These are phyloP conservation scores for Capsella bursapastoris DNA, from an alignment of 345 rosid species.

Conservation along the genomic window DNA sequence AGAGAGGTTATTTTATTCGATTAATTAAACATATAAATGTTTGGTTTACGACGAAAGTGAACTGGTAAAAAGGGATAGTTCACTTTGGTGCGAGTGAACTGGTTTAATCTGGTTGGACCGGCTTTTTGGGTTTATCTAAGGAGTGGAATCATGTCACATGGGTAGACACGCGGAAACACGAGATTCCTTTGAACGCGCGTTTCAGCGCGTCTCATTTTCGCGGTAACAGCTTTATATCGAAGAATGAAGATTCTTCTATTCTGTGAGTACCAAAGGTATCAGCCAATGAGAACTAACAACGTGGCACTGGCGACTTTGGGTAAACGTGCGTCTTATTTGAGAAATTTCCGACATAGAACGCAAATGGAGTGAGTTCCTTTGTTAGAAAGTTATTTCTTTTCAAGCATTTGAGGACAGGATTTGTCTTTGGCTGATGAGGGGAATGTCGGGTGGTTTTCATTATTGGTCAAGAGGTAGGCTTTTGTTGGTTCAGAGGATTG, in stretches of 20 bases:
- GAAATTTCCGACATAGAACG: background rate
- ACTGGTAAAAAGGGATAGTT: background rate
- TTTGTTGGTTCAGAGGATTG: too few species aligned
- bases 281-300: background rate
- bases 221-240: background rate
- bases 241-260: conserved; percentile 29
- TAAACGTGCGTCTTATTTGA: background rate
- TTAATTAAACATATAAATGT: background rate
- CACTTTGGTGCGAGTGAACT: background rate
- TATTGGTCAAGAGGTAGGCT: too few species aligned
- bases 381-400: too few species aligned
- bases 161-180: conserved; percentile 20
- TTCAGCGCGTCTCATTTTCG: too few species aligned
- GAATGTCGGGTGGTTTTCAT: too few species aligned
- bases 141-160: conserved; percentile 30
- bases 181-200: background rate
- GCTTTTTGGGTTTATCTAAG: conserved; percentile 5
- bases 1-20: background rate
- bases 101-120: conserved; percentile 31
- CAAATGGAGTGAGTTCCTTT: background rate
- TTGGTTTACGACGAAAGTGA: background rate
- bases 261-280: conserved; percentile 23
- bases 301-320: conserved; percentile 10
- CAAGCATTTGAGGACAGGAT: too few species aligned
- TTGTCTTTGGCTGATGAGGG: too few species aligned